Conservation (phyloP, 208 protist species). For the Acanthamoeba triangularis region DNA sequence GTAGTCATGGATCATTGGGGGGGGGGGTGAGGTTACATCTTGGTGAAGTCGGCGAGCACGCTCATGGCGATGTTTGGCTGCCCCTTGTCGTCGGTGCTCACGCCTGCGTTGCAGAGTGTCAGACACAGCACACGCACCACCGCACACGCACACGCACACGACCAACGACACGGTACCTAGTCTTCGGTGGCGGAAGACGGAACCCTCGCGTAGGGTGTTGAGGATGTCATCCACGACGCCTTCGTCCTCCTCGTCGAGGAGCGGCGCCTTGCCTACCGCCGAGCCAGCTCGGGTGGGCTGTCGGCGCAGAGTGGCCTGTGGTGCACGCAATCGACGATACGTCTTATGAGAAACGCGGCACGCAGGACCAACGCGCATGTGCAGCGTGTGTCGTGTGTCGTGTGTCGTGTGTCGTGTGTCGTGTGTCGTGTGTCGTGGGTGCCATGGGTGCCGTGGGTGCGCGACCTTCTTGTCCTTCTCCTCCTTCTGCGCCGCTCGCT, state of each 20-base stretch:
- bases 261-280: neutral
- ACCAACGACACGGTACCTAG: neutral
- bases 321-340: neutral
- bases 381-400: neutral
- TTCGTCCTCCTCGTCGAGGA: neutral
- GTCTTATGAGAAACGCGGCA: neutral
- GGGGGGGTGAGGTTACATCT: neutral
- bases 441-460: too few relatives aligned
- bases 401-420: neutral
- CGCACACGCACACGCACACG: neutral
- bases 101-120: too few relatives aligned
- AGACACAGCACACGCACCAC: neutral
- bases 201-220: neutral
- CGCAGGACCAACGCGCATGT: neutral
- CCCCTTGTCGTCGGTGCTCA: neutral
- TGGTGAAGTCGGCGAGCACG: neutral
- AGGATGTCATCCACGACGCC: neutral
- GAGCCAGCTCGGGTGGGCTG: too few relatives aligned
- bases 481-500: neutral
- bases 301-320: neutral
- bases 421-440: too few relatives aligned
- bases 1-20: too few relatives aligned
- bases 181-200: neutral
- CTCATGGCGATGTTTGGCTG: neutral
- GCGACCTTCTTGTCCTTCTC: neutral